Base-by-base conservation (phyloP, 164 flowering plant species). In the Magnolia kwangsiensis region DNA sequence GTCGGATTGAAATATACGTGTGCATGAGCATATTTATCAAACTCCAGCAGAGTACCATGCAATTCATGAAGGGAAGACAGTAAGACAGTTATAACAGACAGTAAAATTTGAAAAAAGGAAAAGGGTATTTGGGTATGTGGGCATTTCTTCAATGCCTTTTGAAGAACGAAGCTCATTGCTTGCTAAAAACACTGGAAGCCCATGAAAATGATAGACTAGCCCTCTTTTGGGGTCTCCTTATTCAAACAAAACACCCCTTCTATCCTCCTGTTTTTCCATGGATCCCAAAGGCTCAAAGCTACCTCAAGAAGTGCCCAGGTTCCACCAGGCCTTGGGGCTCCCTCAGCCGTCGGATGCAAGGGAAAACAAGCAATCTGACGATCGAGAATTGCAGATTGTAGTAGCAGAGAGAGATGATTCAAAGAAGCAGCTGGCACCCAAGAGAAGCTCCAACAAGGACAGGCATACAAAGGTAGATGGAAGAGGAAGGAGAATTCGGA, bases 401-500 rank as follows among this genome's bases (percentile, higher is more conserved):
- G 88, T 88, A 0, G 89, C 89, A 2, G 90, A 89, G 76, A 89
- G 85, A 69, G 92, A 86, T 19, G 81, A 75, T 1, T 76, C 66
- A 16, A 89, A 89, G 85, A 87, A 91, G 78, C 86, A 85, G 74
- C 76, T 93, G 58, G 98, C 88, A 0, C 98, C 98, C 1, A 93
- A 89, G 74, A 83, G 95, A 75, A 89, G 85, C 75, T 92, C 98
- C 50, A 93, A 89, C 87, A 93, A 93, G 63, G 98, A 93, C 74
- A 83, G 96, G 21, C 96, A 93, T 82, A 93, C 91, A 1, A 93
- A 93, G 75, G 97, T 93, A 19, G 97, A 93, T 71, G 97, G 97
- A 11, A 80, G 97, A 66, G 97, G 97, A 0, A 80, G 97, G 70
- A 86, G 97, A 68, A 91, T 93, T 23, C 78, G 97, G 88, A 93